These are phyloP conservation scores for Cucurbita pepo DNA, from an alignment of 306 rosid species.

Conservation along the genomic window DNA sequence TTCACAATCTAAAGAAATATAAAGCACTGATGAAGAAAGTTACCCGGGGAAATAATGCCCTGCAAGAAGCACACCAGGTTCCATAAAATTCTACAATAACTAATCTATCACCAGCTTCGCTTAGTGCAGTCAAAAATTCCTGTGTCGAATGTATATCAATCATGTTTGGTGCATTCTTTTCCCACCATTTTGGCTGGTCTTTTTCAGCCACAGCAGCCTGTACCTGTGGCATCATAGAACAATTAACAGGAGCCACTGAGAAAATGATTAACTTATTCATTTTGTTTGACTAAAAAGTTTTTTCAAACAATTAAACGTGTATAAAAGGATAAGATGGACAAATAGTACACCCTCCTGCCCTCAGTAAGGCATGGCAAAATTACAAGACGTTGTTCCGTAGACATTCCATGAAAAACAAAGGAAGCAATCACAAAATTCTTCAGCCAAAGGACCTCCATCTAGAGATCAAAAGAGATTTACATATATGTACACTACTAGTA, in stretches of 20 bases:
- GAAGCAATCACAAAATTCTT: neutral
- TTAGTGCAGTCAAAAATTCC: slow-evolving; percentile 65
- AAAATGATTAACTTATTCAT: neutral
- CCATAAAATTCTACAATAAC: slow-evolving; percentile 96
- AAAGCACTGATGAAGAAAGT: neutral
- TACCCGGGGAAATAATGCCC: slow-evolving; percentile 96
- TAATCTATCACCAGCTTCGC: slow-evolving; percentile 83
- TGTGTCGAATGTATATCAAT: slow-evolving; percentile 86
- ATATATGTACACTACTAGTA: no score
- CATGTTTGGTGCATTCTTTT: slow-evolving; percentile 87
- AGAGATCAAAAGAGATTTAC: no score
- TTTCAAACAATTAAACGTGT: neutral
- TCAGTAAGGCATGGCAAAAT: neutral
- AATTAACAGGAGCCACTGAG: slow-evolving; percentile 4
- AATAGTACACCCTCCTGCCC: neutral
- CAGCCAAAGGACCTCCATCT: no score
- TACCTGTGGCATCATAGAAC: slow-evolving; percentile 31
- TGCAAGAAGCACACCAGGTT: slow-evolving; percentile 99
- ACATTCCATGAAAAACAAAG: neutral
- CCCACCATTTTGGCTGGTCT: slow-evolving; percentile 99
- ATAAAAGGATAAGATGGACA: neutral
- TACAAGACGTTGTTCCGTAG: neutral
- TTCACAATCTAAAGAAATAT: neutral
- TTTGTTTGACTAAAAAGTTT: neutral
- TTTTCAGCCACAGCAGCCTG: slow-evolving; percentile 60